Conservation (phyloP, 148 eudicot genomes). For the Rhododendron williamsianum region DNA sequence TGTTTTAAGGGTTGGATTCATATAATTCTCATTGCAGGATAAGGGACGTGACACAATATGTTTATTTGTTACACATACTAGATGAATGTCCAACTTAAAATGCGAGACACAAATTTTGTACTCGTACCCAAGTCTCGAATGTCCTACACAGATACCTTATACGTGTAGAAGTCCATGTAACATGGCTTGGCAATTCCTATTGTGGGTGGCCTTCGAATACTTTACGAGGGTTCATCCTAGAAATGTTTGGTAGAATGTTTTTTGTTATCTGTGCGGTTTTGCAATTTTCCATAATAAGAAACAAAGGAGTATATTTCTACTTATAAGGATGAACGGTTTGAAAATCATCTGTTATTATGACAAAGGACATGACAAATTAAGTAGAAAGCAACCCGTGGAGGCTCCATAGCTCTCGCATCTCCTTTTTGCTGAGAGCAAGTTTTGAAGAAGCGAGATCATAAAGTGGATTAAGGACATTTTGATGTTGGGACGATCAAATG, state of each 20-base stretch:
- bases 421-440: too few relatives aligned
- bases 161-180: neutral
- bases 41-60: neutral
- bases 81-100: neutral
- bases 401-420: too few relatives aligned
- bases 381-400: too few relatives aligned
- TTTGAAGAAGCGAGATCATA: too few relatives aligned
- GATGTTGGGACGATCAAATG: too few relatives aligned
- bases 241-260: neutral
- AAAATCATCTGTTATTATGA: too few relatives aligned
- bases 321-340: neutral
- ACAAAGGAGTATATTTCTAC: neutral
- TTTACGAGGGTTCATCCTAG: neutral
- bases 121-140: neutral
- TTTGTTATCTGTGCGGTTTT: neutral
- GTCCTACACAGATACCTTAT: neutral
- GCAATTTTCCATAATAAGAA: neutral
- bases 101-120: neutral
- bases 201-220: neutral
- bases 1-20: neutral
- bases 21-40: neutral
- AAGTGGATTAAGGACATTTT: too few relatives aligned
- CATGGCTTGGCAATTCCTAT: neutral
- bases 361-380: too few relatives aligned
- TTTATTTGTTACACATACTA: neutral